Evolutionary conservation across 371 early-diverging fungal genomes (phyloP).

Genomic region (Quaeritorhiza haematococci): DNA sequence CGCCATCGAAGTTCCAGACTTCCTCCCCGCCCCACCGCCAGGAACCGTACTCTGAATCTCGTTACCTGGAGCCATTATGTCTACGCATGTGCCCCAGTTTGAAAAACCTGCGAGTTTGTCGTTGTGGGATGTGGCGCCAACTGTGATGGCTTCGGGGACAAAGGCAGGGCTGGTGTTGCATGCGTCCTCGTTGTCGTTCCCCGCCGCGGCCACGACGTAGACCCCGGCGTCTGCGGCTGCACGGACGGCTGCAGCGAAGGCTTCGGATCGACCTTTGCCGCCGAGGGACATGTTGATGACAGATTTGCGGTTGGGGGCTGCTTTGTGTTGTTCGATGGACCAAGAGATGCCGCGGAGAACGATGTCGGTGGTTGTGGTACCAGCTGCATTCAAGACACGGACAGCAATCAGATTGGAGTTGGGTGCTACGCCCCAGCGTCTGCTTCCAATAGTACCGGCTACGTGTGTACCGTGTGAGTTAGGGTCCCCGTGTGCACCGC

Average conservation of each 20-base stretch:
- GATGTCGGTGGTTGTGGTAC: slow-evolving; percentile 49
- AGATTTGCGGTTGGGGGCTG: no score
- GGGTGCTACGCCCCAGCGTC: slow-evolving; percentile 73
- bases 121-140: slow-evolving; percentile 13
- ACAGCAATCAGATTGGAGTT: slow-evolving; percentile 67
- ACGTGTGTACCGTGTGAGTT: slow-evolving; percentile 26
- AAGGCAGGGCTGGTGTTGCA: background rate
- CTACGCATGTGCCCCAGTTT: slow-evolving; percentile 57
- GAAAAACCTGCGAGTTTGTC: slow-evolving; percentile 47
- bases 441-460: slow-evolving; percentile 65
- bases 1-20: slow-evolving; percentile 99
- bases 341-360: slow-evolving; percentile 65
- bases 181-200: slow-evolving; percentile 8
- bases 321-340: slow-evolving; percentile 23
- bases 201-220: slow-evolving; percentile 20
- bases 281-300: slow-evolving; percentile 96
- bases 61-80: slow-evolving; percentile 30
- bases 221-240: slow-evolving; percentile 86
- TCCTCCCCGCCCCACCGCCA: slow-evolving; percentile 37
- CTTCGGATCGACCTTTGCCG: no score
- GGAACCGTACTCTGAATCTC: slow-evolving; percentile 17
- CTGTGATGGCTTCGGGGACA: slow-evolving; percentile 28
- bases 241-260: no score
- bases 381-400: slow-evolving; percentile 60
- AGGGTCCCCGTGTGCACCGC: slow-evolving; percentile 8